Evolutionary conservation across 306 rosid genomes (phyloP).

Genomic region (Mimosa pudica): DNA sequence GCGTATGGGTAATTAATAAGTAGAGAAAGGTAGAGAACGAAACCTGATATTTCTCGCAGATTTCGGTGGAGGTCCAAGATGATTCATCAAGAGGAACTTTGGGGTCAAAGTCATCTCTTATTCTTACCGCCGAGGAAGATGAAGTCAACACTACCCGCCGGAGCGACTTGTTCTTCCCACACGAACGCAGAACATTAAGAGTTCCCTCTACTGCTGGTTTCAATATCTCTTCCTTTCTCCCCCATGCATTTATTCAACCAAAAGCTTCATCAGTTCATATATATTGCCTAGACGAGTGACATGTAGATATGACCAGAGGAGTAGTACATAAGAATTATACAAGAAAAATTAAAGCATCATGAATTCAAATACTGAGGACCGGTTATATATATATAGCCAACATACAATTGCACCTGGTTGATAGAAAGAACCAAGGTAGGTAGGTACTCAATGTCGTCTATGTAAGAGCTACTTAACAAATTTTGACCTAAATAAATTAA

Average conservation of each 20-base stretch:
- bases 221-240: slow-evolving; percentile 61
- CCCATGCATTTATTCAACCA: background rate
- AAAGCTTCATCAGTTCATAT: background rate
- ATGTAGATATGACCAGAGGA: too few species aligned
- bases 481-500: too few species aligned
- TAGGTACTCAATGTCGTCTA: too few species aligned
- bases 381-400: too few species aligned
- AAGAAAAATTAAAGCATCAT: too few species aligned
- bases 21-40: background rate
- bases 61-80: background rate
- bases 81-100: background rate
- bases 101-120: background rate
- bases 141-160: slow-evolving; percentile 80
- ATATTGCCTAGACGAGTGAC: too few species aligned
- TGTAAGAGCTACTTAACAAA: too few species aligned
- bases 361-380: too few species aligned
- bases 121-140: slow-evolving; percentile 49
- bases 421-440: too few species aligned
- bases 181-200: slow-evolving; percentile 69
- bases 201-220: slow-evolving; percentile 42
- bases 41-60: background rate
- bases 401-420: too few species aligned
- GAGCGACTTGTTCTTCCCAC: slow-evolving; percentile 59
- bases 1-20: background rate
- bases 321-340: too few species aligned